These are phyloP conservation scores for Ophioceras dolichostomum DNA, from an alignment of 2,329 filamentous ascomycete genomes.

Conservation along the genomic window DNA sequence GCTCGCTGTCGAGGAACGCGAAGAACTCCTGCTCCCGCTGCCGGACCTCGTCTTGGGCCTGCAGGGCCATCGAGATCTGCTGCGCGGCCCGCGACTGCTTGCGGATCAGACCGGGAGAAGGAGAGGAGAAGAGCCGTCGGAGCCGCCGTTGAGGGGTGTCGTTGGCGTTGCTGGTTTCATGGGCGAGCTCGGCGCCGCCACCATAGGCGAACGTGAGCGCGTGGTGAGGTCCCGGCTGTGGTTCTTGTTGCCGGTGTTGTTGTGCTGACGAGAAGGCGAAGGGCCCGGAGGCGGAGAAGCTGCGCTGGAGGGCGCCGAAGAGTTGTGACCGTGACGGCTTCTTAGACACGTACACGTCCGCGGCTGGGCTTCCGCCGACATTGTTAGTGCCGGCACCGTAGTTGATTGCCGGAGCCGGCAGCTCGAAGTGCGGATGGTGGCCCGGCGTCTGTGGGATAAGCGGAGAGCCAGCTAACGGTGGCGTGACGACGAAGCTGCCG, in stretches of 20 bases:
- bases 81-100: conserved; percentile 22
- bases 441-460: conserved; percentile 14
- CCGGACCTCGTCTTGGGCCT: conserved; percentile 42
- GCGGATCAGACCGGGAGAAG: conserved; percentile 19
- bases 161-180: conserved; percentile 2
- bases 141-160: conserved; percentile 18
- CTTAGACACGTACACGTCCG: too few relatives aligned
- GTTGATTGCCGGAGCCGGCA: conserved; percentile 42
- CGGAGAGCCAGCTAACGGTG: conserved; percentile 15
- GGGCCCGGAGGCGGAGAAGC: too few relatives aligned
- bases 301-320: too few relatives aligned
- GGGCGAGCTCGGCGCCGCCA: neutral
- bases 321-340: conserved; percentile 3
- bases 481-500: conserved; percentile 38
- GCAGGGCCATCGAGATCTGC: conserved; percentile 28
- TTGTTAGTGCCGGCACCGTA: too few relatives aligned
- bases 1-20: conserved; percentile 66
- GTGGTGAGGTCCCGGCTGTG: neutral
- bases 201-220: neutral
- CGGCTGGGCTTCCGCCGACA: too few relatives aligned
- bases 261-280: too few relatives aligned
- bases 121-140: conserved; percentile 26
- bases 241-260: too few relatives aligned
- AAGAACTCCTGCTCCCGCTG: conserved; percentile 77
- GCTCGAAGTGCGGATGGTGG: conserved; percentile 26